Base-by-base conservation (phyloP, 2,329 filamentous ascomycete species). In the Colletotrichum sp. region DNA sequence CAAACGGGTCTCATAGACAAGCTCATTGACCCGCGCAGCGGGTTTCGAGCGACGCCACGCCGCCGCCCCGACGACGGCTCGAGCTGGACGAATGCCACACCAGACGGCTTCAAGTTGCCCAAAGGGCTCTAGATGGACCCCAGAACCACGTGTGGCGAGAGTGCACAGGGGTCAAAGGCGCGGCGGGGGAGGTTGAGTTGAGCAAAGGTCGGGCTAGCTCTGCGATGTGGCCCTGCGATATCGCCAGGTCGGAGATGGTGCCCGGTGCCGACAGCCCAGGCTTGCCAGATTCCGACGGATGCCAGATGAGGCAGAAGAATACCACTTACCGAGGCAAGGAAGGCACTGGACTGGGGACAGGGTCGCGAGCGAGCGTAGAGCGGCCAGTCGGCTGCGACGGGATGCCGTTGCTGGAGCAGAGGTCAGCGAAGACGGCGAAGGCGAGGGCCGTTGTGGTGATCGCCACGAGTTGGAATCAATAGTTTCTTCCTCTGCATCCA, bases 41-140 rank as follows among this genome's bases (percentile, higher is more conserved):
- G 76, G 66, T 70, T 77, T 72, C 69, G 69, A 70, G 30, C 49
- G 57, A 63, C 76, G 76, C 76, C 76, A 77, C 69, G 60, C 73
- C 69, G 72, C 72, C 49, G 44, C 34, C 32, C 30, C 66, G 59
- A 74, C 30, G 30, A 65, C 59, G 65, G 70, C 70, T 72, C 55
- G 70, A 60, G 55, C 57, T 55, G 44, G 57, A 68, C 32, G 57
- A 59, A 44, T 69, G 55, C 24, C 70, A 76, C 44, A 36, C 21
- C 28, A 69, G 55, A 68, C 63, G 64, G 70, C 36, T 34, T 34
- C 39, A 59, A 10, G 28, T 52, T 62, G 28, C 32, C 49, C 69
- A 30, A 75, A 71, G 34, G 12, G 62, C 69, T 36, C 34, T 60
- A 63, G 71, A 52, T 63, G 28, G 44, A 63, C 64, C 60, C 59